These are phyloP conservation scores for Neofusicoccum umdonicola DNA, from an alignment of 2,329 filamentous ascomycete genomes.

Conservation along the genomic window DNA sequence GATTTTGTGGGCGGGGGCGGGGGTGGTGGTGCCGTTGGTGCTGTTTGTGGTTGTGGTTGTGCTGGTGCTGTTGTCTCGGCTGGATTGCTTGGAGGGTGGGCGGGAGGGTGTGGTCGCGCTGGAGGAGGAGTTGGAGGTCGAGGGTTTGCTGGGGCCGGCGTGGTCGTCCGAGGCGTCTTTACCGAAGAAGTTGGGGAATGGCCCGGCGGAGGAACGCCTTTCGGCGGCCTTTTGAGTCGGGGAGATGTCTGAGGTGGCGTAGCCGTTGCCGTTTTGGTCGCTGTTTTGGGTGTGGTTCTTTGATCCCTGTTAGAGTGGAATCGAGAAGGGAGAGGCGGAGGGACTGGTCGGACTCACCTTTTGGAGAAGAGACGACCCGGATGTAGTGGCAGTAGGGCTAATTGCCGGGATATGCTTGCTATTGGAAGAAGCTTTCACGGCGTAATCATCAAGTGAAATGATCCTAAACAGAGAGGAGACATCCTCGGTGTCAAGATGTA, in stretches of 20 bases:
- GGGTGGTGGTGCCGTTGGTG: slow-evolving; percentile 25
- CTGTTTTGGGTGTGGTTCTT: too few relatives aligned
- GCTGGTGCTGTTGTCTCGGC: slow-evolving; percentile 62
- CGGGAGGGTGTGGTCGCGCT: slow-evolving; percentile 35
- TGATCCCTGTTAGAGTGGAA: background rate
- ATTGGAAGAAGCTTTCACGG: background rate
- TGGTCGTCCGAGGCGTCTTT: too few relatives aligned
- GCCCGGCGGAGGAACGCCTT: too few relatives aligned
- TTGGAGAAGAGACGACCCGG: background rate
- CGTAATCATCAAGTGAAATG: background rate
- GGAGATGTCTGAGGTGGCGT: too few relatives aligned
- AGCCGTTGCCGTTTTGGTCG: too few relatives aligned
- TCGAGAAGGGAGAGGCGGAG: background rate
- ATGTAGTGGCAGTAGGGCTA: slow-evolving; percentile 21
- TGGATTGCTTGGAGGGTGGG: slow-evolving; percentile 29
- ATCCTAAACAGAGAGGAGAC: slow-evolving; percentile 50
- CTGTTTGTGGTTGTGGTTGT: slow-evolving; percentile 24
- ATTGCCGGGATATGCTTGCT: slow-evolving; percentile 41
- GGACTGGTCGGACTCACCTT: background rate
- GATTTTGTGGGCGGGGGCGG: slow-evolving; percentile 36
- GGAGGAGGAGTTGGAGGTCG: slow-evolving; percentile 23
- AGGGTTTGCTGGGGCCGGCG: too few relatives aligned
- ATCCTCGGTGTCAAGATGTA: slow-evolving; percentile 52
- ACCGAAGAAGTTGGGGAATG: too few relatives aligned
- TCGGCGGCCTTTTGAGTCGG: too few relatives aligned